Conservation (phyloP, 441 rosid species). For the Gossypium schwendimanii region DNA sequence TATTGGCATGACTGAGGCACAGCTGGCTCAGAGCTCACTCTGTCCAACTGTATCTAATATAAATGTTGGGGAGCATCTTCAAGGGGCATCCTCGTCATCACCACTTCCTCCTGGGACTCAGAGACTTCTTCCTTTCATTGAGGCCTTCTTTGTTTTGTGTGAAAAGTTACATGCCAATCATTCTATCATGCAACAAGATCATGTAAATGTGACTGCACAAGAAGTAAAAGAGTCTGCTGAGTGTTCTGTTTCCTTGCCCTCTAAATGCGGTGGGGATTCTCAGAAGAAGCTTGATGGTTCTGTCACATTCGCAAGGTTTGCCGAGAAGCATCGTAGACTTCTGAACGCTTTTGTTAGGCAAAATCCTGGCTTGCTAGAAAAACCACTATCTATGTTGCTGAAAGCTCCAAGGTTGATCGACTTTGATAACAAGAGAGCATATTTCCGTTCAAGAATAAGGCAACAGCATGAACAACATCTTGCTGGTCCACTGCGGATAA, state of each 20-base stretch:
- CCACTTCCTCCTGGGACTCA: slow-evolving; percentile 91
- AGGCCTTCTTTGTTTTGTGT: slow-evolving; percentile 93
- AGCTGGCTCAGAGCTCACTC: slow-evolving; percentile 58
- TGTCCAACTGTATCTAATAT: slow-evolving; percentile 32
- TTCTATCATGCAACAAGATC: slow-evolving; percentile 57
- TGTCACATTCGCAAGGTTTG: slow-evolving; percentile 73
- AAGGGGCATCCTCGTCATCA: slow-evolving; percentile 48
- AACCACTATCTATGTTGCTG: slow-evolving; percentile 86
- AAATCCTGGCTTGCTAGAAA: slow-evolving; percentile 83
- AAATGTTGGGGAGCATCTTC: slow-evolving; percentile 54
- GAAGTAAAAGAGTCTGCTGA: slow-evolving; percentile 81
- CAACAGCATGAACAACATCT: slow-evolving; percentile 86
- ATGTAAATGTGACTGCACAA: slow-evolving; percentile 52
- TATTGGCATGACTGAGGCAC: slow-evolving; percentile 74
- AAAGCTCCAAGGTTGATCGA: slow-evolving; percentile 94
- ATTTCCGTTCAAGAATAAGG: slow-evolving; percentile 90
- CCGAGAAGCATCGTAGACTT: slow-evolving; percentile 91
- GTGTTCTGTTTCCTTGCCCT: slow-evolving; percentile 32
- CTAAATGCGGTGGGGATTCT: slow-evolving; percentile 40
- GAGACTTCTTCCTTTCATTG: slow-evolving; percentile 85
- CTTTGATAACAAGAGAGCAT: slow-evolving; percentile 90
- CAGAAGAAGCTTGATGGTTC: slow-evolving; percentile 71
- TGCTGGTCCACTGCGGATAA: slow-evolving; percentile 82
- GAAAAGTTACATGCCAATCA: slow-evolving; percentile 73
- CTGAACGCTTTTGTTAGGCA: slow-evolving; percentile 88